Evolutionary conservation across 2,329 filamentous ascomycete species (phyloP), one percentile per base, ranked within the genome.

Genomic region (Zarea fungicola): DNA sequence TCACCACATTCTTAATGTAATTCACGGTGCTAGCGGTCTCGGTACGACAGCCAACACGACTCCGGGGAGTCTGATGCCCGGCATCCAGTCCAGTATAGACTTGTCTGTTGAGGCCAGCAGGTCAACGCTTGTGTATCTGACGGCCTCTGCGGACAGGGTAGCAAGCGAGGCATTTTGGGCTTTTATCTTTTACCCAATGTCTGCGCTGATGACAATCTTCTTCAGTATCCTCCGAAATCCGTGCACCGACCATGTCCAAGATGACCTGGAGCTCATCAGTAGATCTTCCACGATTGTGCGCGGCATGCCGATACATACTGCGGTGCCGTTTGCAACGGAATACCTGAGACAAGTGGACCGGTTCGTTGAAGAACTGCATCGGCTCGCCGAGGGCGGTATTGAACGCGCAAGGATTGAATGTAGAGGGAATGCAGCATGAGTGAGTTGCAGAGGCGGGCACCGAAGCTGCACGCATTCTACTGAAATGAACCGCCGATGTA

Each of bases 171-270:
- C 71, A 10, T 79, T 80, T 53, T 78, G 74, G 74, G 61, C 72
- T n/a, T 59, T 80, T 4, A 65, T 78, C 3, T 81, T 78, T 55
- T 81, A 81, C 48, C 77, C 78, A 1, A 72, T 78, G 48, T 73
- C 75, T 0, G 77, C 78, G 1, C 63, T 78, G 13, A 64, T 80
- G 46, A 70, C 69, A 1, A 64, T 82, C 1, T 82, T 81, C 55
- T 77, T 74, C 62, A 77, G 75, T 51, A 70, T 81, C 25, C 61
- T 82, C 0, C 62, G 68, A 19, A 65, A 75, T 25, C 78, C 78
- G 0, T 61, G 70, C 0, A 62, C 73, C 22, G 61, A 67, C 0
- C 62, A 70, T 22, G 68, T 74, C 0, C 55, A 63, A 2, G 59
- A 66, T 3, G 78, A 81, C 48, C 56, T 80, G 5, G 65, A 68